Evolutionary conservation across 129 eudicot genomes (phyloP).

Genomic region (Arctium minus): DNA sequence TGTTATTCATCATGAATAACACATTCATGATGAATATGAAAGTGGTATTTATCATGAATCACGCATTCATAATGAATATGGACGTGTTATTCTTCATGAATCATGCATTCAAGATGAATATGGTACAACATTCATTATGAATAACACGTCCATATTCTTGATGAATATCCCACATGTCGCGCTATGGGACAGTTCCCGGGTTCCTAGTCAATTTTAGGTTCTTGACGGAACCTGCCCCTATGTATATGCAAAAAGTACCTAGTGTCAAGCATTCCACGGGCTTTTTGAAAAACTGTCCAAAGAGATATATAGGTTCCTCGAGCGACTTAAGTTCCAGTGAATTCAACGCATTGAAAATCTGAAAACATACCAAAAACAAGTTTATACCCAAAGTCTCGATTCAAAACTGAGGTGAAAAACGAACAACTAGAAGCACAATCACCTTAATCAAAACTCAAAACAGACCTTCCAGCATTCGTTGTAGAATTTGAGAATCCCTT

Average conservation of each 20-base stretch:
- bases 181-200: too few relatives aligned
- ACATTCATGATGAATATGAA: too few relatives aligned
- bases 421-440: constrained; percentile 31
- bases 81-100: too few relatives aligned
- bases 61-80: too few relatives aligned
- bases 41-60: too few relatives aligned
- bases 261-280: constrained; percentile 93
- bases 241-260: constrained; percentile 39
- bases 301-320: constrained; percentile 93
- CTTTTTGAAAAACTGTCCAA: constrained; percentile 92
- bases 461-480: constrained; percentile 97
- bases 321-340: constrained; percentile 91
- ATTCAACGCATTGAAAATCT: constrained; percentile 94
- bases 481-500: constrained; percentile 89
- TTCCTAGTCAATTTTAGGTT: too few relatives aligned
- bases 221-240: too few relatives aligned
- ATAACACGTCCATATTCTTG: too few relatives aligned
- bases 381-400: constrained; percentile 11
- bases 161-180: too few relatives aligned
- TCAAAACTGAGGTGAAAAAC: constrained; percentile 7
- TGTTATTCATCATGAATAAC: too few relatives aligned
- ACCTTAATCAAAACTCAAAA: constrained; percentile 59
- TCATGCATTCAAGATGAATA: too few relatives aligned
- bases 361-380: background rate
- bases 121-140: too few relatives aligned